phyloP scores from a whole-genome alignment of 2,329 filamentous ascomycete species.

The Aspergillus sergii region DNA sequence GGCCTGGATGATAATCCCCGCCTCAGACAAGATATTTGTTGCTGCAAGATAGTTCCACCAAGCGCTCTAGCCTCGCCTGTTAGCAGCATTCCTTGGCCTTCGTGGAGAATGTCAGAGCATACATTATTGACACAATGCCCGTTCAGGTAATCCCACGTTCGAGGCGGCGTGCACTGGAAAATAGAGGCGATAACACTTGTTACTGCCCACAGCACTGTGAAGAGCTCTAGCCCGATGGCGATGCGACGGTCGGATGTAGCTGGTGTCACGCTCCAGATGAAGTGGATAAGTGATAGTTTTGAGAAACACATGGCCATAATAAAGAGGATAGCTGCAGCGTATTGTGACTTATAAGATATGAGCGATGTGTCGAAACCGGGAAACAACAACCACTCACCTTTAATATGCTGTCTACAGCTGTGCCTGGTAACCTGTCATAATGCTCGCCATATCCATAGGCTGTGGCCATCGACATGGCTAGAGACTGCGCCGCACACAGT shows the following conservation, averaged over 20 bases:
- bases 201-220: constrained; percentile 21
- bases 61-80: constrained; percentile 15
- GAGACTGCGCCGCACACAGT: constrained; percentile 19
- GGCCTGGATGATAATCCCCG: constrained; percentile 19
- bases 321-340: constrained; percentile 26
- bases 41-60: constrained; percentile 30
- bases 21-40: constrained; percentile 30
- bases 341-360: constrained; percentile 19
- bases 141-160: constrained; percentile 22
- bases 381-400: constrained; percentile 18
- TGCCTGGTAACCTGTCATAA: constrained; percentile 10
- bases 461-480: constrained; percentile 26
- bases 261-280: constrained; percentile 28
- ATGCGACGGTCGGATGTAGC: constrained; percentile 21
- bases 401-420: constrained; percentile 16
- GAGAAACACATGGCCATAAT: constrained; percentile 26
- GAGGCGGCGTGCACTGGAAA: constrained; percentile 24
- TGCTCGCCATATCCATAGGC: constrained; percentile 27
- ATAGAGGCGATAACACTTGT: constrained; percentile 15
- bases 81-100: not conserved
- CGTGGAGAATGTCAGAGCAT: not conserved
- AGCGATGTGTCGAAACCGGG: not conserved
- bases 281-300: constrained; percentile 27
- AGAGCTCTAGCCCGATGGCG: constrained; percentile 17
- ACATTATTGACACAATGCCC: constrained; percentile 27